Evolutionary conservation across 495 filamentous ascomycete species (phyloP).

Genomic region (Xylaria cubensis): DNA sequence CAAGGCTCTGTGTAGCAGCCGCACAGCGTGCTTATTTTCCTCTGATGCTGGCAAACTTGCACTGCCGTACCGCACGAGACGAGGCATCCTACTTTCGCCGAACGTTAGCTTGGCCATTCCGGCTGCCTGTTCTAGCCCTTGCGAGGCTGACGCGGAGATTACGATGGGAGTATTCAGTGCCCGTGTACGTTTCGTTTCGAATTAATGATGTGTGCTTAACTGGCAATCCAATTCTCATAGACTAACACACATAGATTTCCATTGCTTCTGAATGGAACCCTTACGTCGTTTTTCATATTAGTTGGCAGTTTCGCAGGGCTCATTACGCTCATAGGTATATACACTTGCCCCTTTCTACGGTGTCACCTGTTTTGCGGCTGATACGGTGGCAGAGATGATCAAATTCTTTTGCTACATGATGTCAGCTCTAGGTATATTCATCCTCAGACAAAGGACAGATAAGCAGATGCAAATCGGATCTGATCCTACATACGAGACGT

Average conservation of each 20-base stretch:
- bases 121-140: constrained; percentile 22
- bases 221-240: constrained; percentile 3
- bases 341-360: constrained; percentile 17
- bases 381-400: constrained; percentile 30
- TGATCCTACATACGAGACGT: constrained; percentile 24
- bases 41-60: constrained; percentile 31
- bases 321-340: constrained; percentile 34
- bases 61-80: constrained; percentile 33
- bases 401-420: constrained; percentile 32
- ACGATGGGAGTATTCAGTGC: constrained; percentile 31
- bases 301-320: constrained; percentile 32
- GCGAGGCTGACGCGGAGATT: constrained; percentile 29
- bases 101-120: constrained; percentile 19
- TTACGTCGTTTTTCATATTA: constrained; percentile 31
- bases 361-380: constrained; percentile 23
- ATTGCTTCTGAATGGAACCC: constrained; percentile 29
- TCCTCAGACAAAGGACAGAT: constrained; percentile 25
- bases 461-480: constrained; percentile 18
- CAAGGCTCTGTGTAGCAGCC: constrained; percentile 34
- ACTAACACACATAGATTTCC: constrained; percentile 16
- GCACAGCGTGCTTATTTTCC: constrained; percentile 37
- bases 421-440: constrained; percentile 30
- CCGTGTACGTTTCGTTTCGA: constrained; percentile 27
- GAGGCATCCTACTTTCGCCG: constrained; percentile 29
- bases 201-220: neutral